Percentiles rank a stretch among this genome's conserved stretches.
Evolutionary conservation across 2,329 filamentous ascomycete species (phyloP).

Genomic region (Fusarium paranaense): DNA sequence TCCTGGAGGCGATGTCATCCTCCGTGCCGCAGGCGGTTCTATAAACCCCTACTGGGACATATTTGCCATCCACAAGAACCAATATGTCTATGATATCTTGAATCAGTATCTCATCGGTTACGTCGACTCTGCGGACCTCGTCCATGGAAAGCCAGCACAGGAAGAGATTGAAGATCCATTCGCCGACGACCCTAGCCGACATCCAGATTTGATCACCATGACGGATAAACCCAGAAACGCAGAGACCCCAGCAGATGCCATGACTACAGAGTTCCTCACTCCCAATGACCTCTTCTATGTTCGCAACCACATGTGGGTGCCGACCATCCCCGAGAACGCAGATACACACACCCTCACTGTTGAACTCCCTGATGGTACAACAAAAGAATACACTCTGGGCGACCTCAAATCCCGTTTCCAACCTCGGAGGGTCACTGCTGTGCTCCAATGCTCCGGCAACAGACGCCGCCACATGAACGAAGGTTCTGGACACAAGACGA

Average conservation of each 20-base stretch:
- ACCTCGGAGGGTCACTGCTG: conserved; percentile 63
- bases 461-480: conserved; percentile 69
- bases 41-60: conserved; percentile 79
- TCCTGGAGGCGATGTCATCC: conserved; percentile 75
- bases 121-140: conserved; percentile 68
- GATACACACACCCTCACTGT: conserved; percentile 61
- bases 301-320: conserved; percentile 74
- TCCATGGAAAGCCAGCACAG: conserved; percentile 65
- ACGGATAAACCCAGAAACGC: conserved; percentile 71
- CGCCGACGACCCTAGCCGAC: conserved; percentile 62
- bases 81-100: conserved; percentile 73
- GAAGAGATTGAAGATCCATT: conserved; percentile 72
- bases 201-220: conserved; percentile 62
- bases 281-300: conserved; percentile 69
- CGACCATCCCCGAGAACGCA: conserved; percentile 54
- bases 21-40: conserved; percentile 72
- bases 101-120: conserved; percentile 73
- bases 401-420: conserved; percentile 66
- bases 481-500: conserved; percentile 57
- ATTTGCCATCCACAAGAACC: conserved; percentile 75
- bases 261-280: conserved; percentile 64
- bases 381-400: conserved; percentile 63
- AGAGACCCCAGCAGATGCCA: conserved; percentile 64
- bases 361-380: conserved; percentile 66
- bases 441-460: conserved; percentile 71